Conservation (phyloP, 345 rosid genomes). For the Gossypium ekmanianum region DNA sequence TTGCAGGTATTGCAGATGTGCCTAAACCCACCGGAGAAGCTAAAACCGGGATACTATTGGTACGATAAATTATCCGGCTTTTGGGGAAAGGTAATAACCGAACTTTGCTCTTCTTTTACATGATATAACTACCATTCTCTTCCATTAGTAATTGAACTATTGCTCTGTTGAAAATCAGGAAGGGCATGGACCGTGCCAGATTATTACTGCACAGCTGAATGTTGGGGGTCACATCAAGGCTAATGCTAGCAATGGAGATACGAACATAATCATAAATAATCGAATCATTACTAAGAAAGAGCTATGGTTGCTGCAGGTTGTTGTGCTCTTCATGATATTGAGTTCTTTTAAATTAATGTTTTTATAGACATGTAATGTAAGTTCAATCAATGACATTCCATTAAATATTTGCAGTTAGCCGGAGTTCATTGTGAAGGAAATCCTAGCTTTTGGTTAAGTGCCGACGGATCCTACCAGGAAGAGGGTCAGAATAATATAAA, state of each 20-base stretch:
- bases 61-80: conserved; percentile 76
- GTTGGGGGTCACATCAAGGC: conserved; percentile 44
- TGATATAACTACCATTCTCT: not conserved
- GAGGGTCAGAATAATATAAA: conserved; percentile 63
- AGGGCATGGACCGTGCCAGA: conserved; percentile 71
- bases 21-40: conserved; percentile 59
- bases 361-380: not conserved
- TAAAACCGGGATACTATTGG: conserved; percentile 81
- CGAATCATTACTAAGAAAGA: conserved; percentile 72
- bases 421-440: conserved; percentile 70
- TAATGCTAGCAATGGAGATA: conserved; percentile 79
- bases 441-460: conserved; percentile 59
- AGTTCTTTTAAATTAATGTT: conserved; percentile 5
- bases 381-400: conserved; percentile 12
- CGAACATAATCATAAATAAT: conserved; percentile 46
- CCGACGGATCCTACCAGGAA: conserved; percentile 65
- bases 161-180: conserved; percentile 42
- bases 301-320: conserved; percentile 70
- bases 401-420: conserved; percentile 40
- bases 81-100: conserved; percentile 82
- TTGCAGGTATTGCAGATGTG: conserved; percentile 53
- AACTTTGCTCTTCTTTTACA: not conserved
- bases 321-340: conserved; percentile 19
- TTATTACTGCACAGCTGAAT: conserved; percentile 50
- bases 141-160: conserved; percentile 9